Evolutionary conservation across 148 eudicot species (phyloP), one percentile per base, ranked within the genome.

Genomic region (Amaranthus palmeri): DNA sequence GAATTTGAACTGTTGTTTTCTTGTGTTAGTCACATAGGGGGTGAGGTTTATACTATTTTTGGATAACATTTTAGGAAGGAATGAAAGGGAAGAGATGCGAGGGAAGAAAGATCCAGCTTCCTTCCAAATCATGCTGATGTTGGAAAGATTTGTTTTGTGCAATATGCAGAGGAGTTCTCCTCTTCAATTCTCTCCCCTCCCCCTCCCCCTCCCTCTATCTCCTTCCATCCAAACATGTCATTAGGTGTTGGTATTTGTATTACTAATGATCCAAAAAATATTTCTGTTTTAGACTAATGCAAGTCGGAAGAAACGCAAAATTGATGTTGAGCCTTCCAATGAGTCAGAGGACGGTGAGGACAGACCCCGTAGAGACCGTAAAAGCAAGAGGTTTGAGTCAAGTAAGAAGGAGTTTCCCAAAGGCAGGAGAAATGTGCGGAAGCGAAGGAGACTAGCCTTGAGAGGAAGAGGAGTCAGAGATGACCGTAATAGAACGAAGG

Each of bases 381-480:
- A 85, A 65, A 80, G 79, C 73, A 86, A 85, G 76, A 86, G 80
- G 76, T 66, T 83, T 54, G 87, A 92, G 56, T 81, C 93, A 46
- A 83, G 82, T 43, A 85, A 77, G 62, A 96, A 89, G 71, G 96
- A 91, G 10, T 84, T 84, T 65, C 92, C 96, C 0, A 95, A 86
- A 81, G 92, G 98, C 52, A 91, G 92, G 79, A 80, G 93, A 59
- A 86, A 91, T 70, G 91, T 89, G 61, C 84, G 96, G 62, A 91
- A 89, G 47, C 83, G 90, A 57, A 85, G 89, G 82, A 80, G 93
- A 65, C 80, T 86, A 56, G 85, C 92, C 55, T 70, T 84, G 61
- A 88, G 76, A 70, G 91, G 92, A 53, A 86, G 88, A 80, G 84
- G 85, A 46, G 75, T 85, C 4, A 87, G 84, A 70, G 91, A 85